Percentiles rank a stretch among this genome's conserved stretches.
Conservation (phyloP, 768 basidiomycete genomes). For the Leccinum imitatum region DNA sequence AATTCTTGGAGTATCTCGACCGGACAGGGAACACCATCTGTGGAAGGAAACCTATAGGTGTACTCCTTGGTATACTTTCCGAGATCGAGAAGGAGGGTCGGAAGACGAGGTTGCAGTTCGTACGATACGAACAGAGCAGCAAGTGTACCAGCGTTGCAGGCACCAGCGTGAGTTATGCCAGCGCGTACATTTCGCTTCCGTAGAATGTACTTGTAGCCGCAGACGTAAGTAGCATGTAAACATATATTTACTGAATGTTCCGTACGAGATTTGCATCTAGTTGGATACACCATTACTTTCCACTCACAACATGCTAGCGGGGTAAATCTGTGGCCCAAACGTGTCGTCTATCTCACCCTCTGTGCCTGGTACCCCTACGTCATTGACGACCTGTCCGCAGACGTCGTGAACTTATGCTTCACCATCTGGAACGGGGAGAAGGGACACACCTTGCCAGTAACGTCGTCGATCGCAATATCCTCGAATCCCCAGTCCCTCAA, state of each 20-base stretch:
- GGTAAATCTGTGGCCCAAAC: conserved; percentile 48
- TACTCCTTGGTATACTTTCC: conserved; percentile 77
- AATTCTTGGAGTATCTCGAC: conserved; percentile 66
- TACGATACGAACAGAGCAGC: conserved; percentile 92
- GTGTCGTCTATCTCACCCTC: conserved; percentile 57
- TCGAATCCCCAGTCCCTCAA: conserved; percentile 82
- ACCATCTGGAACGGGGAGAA: background rate
- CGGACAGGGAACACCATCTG: conserved; percentile 94
- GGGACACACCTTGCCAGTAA: conserved; percentile 55
- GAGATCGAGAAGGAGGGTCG: conserved; percentile 46
- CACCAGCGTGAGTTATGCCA: conserved; percentile 96
- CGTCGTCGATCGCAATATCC: conserved; percentile 51
- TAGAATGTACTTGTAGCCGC: conserved; percentile 14
- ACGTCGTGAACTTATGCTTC: conserved; percentile 1
- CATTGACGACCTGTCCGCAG: conserved; percentile 58
- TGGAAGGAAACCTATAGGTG: conserved; percentile 93
- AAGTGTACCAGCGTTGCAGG: conserved; percentile 64
- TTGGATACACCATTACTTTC: background rate
- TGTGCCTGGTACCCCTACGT: conserved; percentile 67
- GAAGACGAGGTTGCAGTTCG: conserved; percentile 62
- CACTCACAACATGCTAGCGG: conserved; percentile 18
- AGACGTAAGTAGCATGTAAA: conserved; percentile 3
- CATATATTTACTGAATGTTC: background rate
- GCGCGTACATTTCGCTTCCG: conserved; percentile 70
- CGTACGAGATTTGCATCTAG: background rate